Evolutionary conservation across 2,329 filamentous ascomycete species (phyloP).

Genomic region (Coleophoma cylindrospora): DNA sequence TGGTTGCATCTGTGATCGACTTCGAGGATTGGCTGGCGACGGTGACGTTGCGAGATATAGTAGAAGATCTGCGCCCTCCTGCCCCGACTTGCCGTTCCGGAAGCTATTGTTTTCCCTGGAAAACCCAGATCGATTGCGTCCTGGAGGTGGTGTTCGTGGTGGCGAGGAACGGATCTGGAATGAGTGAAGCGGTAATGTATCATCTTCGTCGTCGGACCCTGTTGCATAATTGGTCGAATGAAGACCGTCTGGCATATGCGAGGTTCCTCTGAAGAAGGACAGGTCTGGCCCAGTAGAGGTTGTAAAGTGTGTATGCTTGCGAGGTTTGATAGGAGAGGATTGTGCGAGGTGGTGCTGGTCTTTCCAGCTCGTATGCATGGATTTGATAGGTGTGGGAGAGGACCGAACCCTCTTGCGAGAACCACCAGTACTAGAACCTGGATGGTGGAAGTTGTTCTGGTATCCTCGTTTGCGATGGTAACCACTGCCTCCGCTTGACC

Average conservation of each 20-base stretch:
- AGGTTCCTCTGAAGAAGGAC: conserved; percentile 65
- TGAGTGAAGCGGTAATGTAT: conserved; percentile 71
- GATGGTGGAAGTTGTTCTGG: conserved; percentile 51
- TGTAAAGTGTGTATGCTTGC: conserved; percentile 70
- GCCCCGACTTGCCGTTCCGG: conserved; percentile 53
- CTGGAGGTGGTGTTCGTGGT: conserved; percentile 73
- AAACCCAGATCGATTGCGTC: conserved; percentile 46
- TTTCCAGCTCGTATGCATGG: conserved; percentile 67
- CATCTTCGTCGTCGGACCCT: conserved; percentile 75
- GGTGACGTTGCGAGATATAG: conserved; percentile 88
- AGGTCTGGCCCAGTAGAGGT: conserved; percentile 66
- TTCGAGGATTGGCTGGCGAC: conserved; percentile 65
- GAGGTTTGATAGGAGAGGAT: conserved; percentile 80
- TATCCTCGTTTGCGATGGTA: conserved; percentile 62
- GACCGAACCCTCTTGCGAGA: conserved; percentile 66
- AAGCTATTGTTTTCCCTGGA: conserved; percentile 41
- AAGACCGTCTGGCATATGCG: conserved; percentile 56
- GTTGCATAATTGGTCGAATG: conserved; percentile 56
- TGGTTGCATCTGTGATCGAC: conserved; percentile 50
- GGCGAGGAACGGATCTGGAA: conserved; percentile 76
- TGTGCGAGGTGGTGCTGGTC: conserved; percentile 71
- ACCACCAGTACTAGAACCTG: conserved; percentile 42
- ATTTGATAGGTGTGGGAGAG: conserved; percentile 56
- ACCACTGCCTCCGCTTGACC: conserved; percentile 62
- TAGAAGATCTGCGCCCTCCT: conserved; percentile 77